phyloP scores from a whole-genome alignment of 305 asterid genomes.

The Solanum hybrid region DNA sequence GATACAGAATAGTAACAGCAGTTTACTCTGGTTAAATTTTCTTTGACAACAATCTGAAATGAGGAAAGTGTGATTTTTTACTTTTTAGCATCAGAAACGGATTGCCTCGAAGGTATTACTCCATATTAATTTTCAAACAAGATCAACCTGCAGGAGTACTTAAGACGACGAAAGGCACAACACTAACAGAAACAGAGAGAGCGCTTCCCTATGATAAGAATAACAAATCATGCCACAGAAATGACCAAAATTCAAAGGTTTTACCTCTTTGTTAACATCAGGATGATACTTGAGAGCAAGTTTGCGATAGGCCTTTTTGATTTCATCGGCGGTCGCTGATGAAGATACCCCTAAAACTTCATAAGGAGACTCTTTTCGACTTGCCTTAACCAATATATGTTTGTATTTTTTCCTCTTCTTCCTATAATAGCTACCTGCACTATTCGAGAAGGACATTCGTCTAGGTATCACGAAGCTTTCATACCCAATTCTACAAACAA shows the following conservation, averaged over 20 bases:
- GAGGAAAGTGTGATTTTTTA: neutral
- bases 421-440: conserved; percentile 10
- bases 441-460: conserved; percentile 12
- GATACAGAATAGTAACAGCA: neutral
- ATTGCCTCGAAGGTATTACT: neutral
- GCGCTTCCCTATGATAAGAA: neutral
- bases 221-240: neutral
- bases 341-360: conserved; percentile 79
- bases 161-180: neutral
- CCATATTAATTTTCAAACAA: neutral
- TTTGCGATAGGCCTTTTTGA: conserved; percentile 83
- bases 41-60: neutral
- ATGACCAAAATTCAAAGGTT: neutral
- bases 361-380: conserved; percentile 58
- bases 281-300: conserved; percentile 93
- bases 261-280: conserved; percentile 87
- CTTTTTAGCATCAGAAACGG: neutral
- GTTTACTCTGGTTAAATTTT: neutral
- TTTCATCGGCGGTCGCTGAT: conserved; percentile 59
- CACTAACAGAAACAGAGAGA: neutral
- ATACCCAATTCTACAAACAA: conserved; percentile 12
- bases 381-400: conserved; percentile 32
- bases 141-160: neutral
- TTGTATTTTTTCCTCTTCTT: conserved; percentile 21
- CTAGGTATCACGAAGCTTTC: neutral